Evolutionary conservation across 495 filamentous ascomycete genomes (phyloP), one percentile per base, ranked within the genome.

Genomic region (Xylaria scruposa): DNA sequence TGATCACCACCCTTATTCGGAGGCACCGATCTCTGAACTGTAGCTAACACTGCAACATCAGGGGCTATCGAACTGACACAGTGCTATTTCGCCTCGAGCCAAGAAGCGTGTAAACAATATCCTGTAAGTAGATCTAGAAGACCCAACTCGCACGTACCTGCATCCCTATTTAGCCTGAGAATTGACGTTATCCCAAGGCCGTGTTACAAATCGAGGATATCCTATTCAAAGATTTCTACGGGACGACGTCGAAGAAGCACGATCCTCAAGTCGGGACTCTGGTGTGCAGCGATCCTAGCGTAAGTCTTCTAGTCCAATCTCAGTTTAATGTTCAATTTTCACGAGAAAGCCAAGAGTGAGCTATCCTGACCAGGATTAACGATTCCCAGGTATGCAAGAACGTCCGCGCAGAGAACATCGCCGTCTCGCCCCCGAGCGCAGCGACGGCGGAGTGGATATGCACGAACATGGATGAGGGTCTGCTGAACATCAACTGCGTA

Each of bases 31-130:
- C 29, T 8, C 36, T 2, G 56, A n/a, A 85, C 89, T 79, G 76
- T 79, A 59, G 83, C 89, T 71, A 77, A 84, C 61, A 89, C 88
- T 53, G 87, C 88, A 59, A 88, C 89, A 7, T 1, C 2, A 78
- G 91, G 88, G 65, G 88, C 87, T 3, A 90, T 91, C 70, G 88
- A 91, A 74, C 81, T 91, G 31, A 89, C 88, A 31, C 89, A 91
- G 78, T 91, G 90, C 79, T 91, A 91, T 71, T 89, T 89, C 4
- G 88, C 91, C 76, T 83, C 77, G 36, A 91, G 91, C 68, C 67
- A 85, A 38, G 90, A 90, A 13, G 81, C 90, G 9, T 91, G 90
- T 71, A 83, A 88, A 64, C 72, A 89, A 74, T 88, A 79, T 76
- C 90, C 90, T 3, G 79, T 79, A 51, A 85, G 83, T 42, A 89